These are phyloP conservation scores for Blastobotrys chiropterorum DNA, from an alignment of 805 yeast genomes.

Conservation along the genomic window DNA sequence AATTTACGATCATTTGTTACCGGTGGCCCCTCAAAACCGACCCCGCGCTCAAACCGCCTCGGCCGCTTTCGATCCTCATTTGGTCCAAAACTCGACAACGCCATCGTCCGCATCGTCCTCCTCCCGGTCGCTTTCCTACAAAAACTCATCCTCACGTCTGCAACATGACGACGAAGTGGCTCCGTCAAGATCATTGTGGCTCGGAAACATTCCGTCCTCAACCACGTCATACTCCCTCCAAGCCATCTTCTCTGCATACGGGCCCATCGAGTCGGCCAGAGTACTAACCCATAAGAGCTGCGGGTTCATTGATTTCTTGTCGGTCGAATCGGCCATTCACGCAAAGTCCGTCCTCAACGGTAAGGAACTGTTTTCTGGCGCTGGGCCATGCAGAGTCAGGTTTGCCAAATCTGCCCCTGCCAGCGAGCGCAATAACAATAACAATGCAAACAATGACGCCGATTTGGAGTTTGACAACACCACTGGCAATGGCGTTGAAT, in stretches of 20 bases:
- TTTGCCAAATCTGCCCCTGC: constrained; percentile 61
- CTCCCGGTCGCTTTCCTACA: background rate
- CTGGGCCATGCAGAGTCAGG: constrained; percentile 65
- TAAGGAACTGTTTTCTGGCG: constrained; percentile 74
- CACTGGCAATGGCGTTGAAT: constrained; percentile 8
- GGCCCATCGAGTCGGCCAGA: constrained; percentile 54
- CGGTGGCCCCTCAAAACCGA: constrained; percentile 1
- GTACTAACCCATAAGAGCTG: constrained; percentile 41
- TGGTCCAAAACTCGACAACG: background rate
- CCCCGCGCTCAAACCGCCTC: constrained; percentile 18
- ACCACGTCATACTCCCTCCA: constrained; percentile 50
- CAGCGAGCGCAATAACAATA: background rate
- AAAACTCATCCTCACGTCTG: background rate
- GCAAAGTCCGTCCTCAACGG: constrained; percentile 77
- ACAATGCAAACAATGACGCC: background rate
- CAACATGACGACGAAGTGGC: background rate
- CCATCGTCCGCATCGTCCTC: background rate
- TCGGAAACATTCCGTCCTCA: constrained; percentile 71
- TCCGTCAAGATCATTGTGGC: constrained; percentile 70
- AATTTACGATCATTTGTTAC: background rate
- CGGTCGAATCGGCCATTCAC: constrained; percentile 67
- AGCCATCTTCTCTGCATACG: constrained; percentile 57
- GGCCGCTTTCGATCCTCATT: constrained; percentile 12
- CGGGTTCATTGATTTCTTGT: constrained; percentile 67
- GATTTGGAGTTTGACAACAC: background rate